These are phyloP conservation scores for Trichopus zeylanicus DNA, from an alignment of 116 monocot species.

Conservation along the genomic window DNA sequence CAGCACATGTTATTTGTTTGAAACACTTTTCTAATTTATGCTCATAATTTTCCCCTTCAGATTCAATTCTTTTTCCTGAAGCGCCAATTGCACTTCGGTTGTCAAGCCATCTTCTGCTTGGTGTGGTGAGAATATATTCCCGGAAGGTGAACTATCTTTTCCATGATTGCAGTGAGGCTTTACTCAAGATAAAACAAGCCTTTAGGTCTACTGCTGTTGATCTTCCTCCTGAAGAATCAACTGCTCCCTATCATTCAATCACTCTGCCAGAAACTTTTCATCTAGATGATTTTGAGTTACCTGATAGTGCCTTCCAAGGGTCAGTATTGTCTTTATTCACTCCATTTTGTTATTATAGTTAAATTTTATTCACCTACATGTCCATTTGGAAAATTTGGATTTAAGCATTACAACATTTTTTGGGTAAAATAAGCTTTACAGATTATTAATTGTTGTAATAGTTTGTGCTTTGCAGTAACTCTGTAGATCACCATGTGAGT, in stretches of 20 bases:
- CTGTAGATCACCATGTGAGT: constrained; percentile 95
- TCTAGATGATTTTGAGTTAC: constrained; percentile 98
- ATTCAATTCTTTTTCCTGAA: constrained; percentile 97
- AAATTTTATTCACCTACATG: too few relatives aligned
- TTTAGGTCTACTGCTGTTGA: constrained; percentile 97
- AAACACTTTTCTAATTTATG: background rate
- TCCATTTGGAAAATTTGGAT: too few relatives aligned
- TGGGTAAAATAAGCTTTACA: too few relatives aligned
- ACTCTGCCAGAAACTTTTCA: constrained; percentile 99
- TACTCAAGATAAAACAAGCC: constrained; percentile 97
- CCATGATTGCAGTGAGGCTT: constrained; percentile 98
- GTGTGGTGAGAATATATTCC: constrained; percentile 99
- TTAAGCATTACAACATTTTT: background rate
- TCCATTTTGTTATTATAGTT: too few relatives aligned
- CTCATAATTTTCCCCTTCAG: constrained; percentile 30
- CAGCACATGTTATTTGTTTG: background rate
- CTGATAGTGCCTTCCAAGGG: constrained; percentile 64
- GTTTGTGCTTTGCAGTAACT: constrained; percentile 49
- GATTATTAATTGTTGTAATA: too few relatives aligned
- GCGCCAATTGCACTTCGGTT: constrained; percentile 96
- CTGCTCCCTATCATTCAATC: constrained; percentile 99
- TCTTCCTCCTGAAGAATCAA: constrained; percentile 99
- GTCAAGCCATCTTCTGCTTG: constrained; percentile 97
- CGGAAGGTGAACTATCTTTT: constrained; percentile 99
- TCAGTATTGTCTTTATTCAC: constrained; percentile 24